phyloP scores from a whole-genome alignment of 108 stramenopile genomes.

The Cyclotella cryptica region DNA sequence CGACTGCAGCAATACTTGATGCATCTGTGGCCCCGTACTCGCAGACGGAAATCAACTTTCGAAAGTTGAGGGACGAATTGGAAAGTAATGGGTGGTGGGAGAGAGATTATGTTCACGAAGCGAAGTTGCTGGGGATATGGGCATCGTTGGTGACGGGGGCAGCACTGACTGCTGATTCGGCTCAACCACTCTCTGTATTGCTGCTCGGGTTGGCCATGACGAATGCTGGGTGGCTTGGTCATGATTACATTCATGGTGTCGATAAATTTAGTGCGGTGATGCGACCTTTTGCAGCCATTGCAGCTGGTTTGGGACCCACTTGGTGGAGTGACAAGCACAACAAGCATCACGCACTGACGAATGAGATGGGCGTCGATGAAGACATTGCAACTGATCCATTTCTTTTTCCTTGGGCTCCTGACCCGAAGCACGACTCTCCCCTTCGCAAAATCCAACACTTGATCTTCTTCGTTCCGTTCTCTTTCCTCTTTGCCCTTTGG shows the following conservation, averaged over 20 bases:
- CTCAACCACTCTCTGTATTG: constrained; percentile 57
- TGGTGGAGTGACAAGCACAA: constrained; percentile 95
- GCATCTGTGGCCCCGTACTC: constrained; percentile 57
- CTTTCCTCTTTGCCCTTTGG: constrained; percentile 90
- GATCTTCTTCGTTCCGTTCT: constrained; percentile 87
- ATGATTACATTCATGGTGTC: constrained; percentile 93
- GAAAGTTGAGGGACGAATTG: constrained; percentile 76
- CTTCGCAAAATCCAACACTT: constrained; percentile 92
- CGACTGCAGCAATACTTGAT: constrained; percentile 53
- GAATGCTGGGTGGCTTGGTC: constrained; percentile 92
- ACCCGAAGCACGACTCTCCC: constrained; percentile 82
- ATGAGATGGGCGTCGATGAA: constrained; percentile 93
- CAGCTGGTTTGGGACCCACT: constrained; percentile 78
- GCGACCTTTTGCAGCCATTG: constrained; percentile 76
- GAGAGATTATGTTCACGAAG: constrained; percentile 82
- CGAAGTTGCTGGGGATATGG: constrained; percentile 77
- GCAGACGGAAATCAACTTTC: constrained; percentile 78
- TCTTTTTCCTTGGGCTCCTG: constrained; percentile 88
- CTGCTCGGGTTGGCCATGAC: constrained; percentile 82
- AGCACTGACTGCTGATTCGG: constrained; percentile 55
- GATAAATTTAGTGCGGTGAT: constrained; percentile 69
- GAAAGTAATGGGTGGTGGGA: constrained; percentile 92
- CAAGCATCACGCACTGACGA: constrained; percentile 89
- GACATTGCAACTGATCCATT: constrained; percentile 94
- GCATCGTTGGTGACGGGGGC: constrained; percentile 64